Evolutionary conservation across 352 stramenopile species (phyloP).

Genomic region (Phytophthora litchii): DNA sequence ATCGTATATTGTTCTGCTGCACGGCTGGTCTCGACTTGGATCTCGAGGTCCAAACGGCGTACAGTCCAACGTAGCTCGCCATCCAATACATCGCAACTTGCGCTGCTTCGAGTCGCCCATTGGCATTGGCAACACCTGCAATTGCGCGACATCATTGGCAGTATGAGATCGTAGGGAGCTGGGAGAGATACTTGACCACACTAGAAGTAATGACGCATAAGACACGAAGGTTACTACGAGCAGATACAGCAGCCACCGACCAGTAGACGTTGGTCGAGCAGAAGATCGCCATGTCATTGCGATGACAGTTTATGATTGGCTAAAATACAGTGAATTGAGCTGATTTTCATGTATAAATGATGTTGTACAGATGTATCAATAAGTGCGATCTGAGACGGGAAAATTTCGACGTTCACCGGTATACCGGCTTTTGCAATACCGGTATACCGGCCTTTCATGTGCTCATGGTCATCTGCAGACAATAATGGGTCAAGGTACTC

Average conservation of each 20-base stretch:
- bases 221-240: conserved; percentile 11
- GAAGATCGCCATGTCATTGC: conserved; percentile 24
- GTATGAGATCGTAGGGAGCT: background rate
- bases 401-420: too few species aligned
- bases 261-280: background rate
- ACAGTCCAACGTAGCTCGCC: conserved; percentile 27
- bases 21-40: conserved; percentile 15
- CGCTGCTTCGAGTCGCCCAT: conserved; percentile 19
- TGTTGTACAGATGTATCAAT: too few species aligned
- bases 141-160: background rate
- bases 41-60: conserved; percentile 22
- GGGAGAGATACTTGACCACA: conserved; percentile 14
- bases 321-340: too few species aligned
- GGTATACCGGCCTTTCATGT: too few species aligned
- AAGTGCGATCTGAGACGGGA: too few species aligned
- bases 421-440: too few species aligned
- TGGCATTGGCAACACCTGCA: conserved; percentile 15
- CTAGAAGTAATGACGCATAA: conserved; percentile 16
- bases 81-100: conserved; percentile 26
- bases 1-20: conserved; percentile 18
- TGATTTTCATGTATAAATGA: too few species aligned
- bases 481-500: conserved; percentile 16
- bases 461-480: too few species aligned
- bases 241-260: conserved; percentile 18
- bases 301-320: too few species aligned